These are phyloP conservation scores for Biancaea sappan DNA, from an alignment of 306 rosid species.

Conservation along the genomic window DNA sequence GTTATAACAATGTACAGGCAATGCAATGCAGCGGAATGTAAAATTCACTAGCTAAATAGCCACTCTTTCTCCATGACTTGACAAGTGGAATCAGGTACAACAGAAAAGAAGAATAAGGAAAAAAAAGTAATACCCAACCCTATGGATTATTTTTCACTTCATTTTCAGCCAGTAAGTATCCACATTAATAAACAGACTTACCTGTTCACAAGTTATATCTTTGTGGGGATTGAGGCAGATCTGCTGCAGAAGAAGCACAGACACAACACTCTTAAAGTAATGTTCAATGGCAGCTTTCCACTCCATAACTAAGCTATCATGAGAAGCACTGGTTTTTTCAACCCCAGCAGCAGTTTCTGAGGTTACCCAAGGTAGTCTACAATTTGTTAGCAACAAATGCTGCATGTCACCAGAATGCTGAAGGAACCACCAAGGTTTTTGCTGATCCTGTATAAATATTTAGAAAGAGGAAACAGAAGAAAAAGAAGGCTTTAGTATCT, in stretches of 20 bases:
- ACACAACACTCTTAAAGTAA: slow-evolving; percentile 75
- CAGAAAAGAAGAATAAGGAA: neutral
- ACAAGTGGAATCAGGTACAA: neutral
- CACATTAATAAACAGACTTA: slow-evolving; percentile 27
- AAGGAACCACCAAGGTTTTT: slow-evolving; percentile 90
- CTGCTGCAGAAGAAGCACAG: slow-evolving; percentile 69
- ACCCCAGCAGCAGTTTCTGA: slow-evolving; percentile 34
- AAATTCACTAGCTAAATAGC: neutral
- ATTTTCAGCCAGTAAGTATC: neutral
- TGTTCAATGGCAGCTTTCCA: slow-evolving; percentile 65
- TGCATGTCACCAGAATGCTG: slow-evolving; percentile 55
- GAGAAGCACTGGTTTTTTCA: slow-evolving; percentile 23
- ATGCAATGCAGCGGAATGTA: neutral
- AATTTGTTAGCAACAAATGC: slow-evolving; percentile 50
- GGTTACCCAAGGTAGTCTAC: slow-evolving; percentile 43
- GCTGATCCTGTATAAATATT: slow-evolving; percentile 52
- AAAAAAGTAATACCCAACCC: neutral
- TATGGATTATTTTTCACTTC: neutral
- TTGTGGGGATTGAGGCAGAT: slow-evolving; percentile 66
- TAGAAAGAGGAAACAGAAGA: neutral
- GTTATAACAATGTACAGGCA: neutral
- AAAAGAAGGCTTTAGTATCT: neutral
- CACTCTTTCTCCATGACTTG: neutral
- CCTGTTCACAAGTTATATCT: slow-evolving; percentile 77
- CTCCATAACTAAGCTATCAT: slow-evolving; percentile 43